Conservation (phyloP, 306 rosid genomes). For the Carpinus fangiana region DNA sequence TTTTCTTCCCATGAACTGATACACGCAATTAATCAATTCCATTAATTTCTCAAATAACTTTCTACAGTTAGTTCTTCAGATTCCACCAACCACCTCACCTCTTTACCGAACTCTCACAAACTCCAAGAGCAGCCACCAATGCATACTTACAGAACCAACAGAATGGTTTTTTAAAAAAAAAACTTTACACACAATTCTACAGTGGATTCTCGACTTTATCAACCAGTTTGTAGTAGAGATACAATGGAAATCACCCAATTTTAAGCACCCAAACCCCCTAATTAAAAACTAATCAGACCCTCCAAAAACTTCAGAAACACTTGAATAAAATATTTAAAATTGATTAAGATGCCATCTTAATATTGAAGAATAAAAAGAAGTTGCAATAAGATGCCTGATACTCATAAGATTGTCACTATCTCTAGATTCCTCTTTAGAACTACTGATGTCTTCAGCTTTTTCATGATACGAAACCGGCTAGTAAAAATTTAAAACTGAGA, state of each 20-base stretch:
- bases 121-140: neutral
- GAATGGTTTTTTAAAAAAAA: too few relatives aligned
- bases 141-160: neutral
- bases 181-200: neutral
- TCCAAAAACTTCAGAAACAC: neutral
- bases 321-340: neutral
- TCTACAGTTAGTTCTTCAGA: neutral
- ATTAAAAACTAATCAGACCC: neutral
- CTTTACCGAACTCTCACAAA: neutral
- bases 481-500: neutral
- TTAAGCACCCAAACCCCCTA: neutral
- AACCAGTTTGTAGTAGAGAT: neutral
- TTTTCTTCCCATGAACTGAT: neutral
- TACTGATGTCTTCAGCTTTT: neutral
- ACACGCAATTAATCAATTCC: neutral
- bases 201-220: neutral
- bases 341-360: neutral
- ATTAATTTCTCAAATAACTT: neutral
- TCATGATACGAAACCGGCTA: neutral
- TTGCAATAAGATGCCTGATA: neutral
- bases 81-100: neutral
- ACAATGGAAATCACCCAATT: neutral
- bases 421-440: neutral
- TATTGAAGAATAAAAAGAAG: neutral
- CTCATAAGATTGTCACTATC: neutral